Base-by-base conservation (phyloP, 768 basidiomycete genomes). In the Tylopilus intermedius region DNA sequence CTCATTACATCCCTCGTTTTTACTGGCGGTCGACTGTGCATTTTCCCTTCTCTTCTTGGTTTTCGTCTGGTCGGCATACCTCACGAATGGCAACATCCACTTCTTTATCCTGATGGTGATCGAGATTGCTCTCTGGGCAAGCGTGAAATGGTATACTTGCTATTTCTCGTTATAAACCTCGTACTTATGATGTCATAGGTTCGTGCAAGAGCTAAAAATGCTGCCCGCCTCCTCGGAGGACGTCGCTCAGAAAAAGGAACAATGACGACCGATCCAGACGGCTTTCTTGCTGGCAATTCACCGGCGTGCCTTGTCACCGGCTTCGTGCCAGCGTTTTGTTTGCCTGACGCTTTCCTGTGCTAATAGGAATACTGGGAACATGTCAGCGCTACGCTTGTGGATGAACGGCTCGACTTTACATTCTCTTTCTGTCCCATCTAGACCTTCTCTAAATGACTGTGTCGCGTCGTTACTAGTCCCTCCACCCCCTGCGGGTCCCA, bases 381-480 rank as follows among this genome's bases (percentile, higher is more conserved):
- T 39, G 58, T 58, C 58, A 59, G 51, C 33, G 29, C 43, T 26
- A 39, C 44, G 21, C 29, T 11, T 30, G 29, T 38, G n/a, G 22
- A 50, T 46, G 14, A 50, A 48, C 21, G 44, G 21, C 32, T 43
- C 33, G 47, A n/a, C 75, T 84, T 76, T 66, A 95, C 94, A 60
- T 75, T 95, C 92, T 57, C 94, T 79, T 67, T 97, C 94, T 13
- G 90, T 90, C n/a, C 80, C 83, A 50, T 97, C 94, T 54, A 97
- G 79, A 1, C 94, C 94, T 67, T 95, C 94, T 58, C 91, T 76
- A 63, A 97, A 97, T 11, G 79, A 72, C 57, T 88, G 85, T 6
- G 89, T 82, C 1, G 72, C 65, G 56, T 86, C 84, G 13, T 77
- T 80, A 7, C 74, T 72, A 4, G 79, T 72, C 3, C 79, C 77